Evolutionary conservation across 169 alveolate species (phyloP), one percentile per base, ranked within the genome.

Genomic region (Cryptosporidium sp.): DNA sequence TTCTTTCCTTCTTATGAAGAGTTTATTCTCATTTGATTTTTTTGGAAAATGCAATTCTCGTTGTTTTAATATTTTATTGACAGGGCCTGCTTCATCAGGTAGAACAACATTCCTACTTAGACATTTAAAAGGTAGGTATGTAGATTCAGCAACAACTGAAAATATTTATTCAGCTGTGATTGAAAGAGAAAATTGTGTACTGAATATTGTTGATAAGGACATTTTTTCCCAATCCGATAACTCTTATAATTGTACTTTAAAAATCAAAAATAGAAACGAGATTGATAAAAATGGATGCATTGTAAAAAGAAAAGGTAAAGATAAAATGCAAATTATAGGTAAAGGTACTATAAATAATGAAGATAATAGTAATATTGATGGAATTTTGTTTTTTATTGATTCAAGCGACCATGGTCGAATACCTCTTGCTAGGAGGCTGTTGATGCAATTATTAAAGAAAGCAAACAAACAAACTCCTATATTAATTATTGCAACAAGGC

Each of bases 21-120:
- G 67, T 56, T 9, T 56, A 8, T 56, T n/a, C 26, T 56, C 67
- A 56, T 56, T 56, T 9, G 58, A 58, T 9, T 56, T 73, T 14
- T 5, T 73, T 53, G 52, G 67, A 12, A 70, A 80, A 61, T 61
- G 58, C 29, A 62, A 80, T 7, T 45, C 29, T 10, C 56, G 75
- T 61, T 29, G 56, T 18, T 80, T 80, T 62, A 80, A 80, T 29
- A 33, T 80, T 44, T 26, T 62, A 62, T 29, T 80, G 29, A 26
- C 89, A n/a, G 89, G 89, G 7, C 89, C 89, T 23, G 89, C 89
- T 8, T 80, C 67, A 18, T 80, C 89, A 16, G 89, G 89, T 14
- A 80, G 37, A 48, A 80, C 89, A 21, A 69, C 89, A 62, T 65
- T 80, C 18, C 12, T 65, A 45, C 42, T 80, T 2, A 62, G 89